A percentile compares a stretch with the other conserved stretches of the same genome.
Conservation (phyloP, 805 yeast species). For the Pichia occidentalis region DNA sequence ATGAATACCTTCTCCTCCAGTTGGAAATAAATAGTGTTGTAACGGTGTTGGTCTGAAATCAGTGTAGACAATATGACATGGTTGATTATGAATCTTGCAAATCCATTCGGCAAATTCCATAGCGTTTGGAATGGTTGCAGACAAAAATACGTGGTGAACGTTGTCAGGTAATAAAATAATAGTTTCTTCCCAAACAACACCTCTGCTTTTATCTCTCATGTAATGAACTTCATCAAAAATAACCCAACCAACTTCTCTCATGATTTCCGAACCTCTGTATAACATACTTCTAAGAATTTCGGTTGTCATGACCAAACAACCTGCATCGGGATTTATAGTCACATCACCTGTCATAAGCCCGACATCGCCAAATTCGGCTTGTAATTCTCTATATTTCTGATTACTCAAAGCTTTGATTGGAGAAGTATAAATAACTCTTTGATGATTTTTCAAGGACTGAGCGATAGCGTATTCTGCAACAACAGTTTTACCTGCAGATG, state of each 20-base stretch:
- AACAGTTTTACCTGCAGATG: constrained; percentile 96
- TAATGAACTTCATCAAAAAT: constrained; percentile 98
- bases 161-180: constrained; percentile 97
- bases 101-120: constrained; percentile 99
- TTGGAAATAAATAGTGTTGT: constrained; percentile 95
- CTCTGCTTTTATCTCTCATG: constrained; percentile 93
- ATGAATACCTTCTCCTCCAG: constrained; percentile 98
- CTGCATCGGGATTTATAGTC: constrained; percentile 93
- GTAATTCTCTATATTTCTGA: constrained; percentile 75
- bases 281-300: constrained; percentile 94
- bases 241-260: constrained; percentile 95
- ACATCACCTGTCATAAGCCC: constrained; percentile 98
- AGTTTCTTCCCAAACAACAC: constrained; percentile 99
- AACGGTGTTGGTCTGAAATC: constrained; percentile 98
- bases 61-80: constrained; percentile 97
- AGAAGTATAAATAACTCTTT: constrained; percentile 90
- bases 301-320: constrained; percentile 95
- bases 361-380: constrained; percentile 47
- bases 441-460: constrained; percentile 84
- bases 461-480: constrained; percentile 98
- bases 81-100: constrained; percentile 88
- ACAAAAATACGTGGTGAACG: constrained; percentile 80
- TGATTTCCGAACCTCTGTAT: constrained; percentile 92
- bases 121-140: constrained; percentile 97
- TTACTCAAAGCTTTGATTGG: constrained; percentile 90